These are phyloP conservation scores for Dactylonectria estremocensis DNA, from an alignment of 2,329 filamentous ascomycete species.

Conservation along the genomic window DNA sequence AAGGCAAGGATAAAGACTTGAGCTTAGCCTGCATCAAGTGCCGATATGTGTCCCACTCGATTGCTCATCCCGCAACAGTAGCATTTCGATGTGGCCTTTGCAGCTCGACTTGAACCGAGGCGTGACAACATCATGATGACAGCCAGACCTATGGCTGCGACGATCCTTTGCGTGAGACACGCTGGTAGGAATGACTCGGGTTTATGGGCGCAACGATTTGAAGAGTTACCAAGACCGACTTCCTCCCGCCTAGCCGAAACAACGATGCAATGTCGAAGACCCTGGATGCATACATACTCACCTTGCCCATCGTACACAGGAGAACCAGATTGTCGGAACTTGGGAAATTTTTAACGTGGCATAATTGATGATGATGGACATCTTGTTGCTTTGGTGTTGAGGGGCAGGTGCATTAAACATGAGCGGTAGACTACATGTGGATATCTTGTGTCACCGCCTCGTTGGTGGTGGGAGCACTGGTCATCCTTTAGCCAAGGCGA, in stretches of 20 bases:
- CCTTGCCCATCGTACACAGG: constrained; percentile 21
- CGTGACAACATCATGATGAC: background rate
- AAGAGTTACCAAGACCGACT: background rate
- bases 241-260: background rate
- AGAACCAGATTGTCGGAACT: constrained; percentile 23
- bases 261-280: constrained; percentile 5
- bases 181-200: background rate
- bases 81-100: background rate
- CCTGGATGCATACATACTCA: constrained; percentile 22
- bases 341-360: constrained; percentile 15
- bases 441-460: constrained; percentile 28
- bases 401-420: constrained; percentile 10
- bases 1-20: background rate
- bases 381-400: constrained; percentile 16
- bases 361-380: constrained; percentile 1
- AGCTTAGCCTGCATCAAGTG: background rate
- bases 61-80: background rate
- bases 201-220: background rate
- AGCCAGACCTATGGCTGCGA: background rate
- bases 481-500: background rate
- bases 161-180: too few species aligned
- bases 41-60: background rate
- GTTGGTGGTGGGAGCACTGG: background rate
- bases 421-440: constrained; percentile 3
- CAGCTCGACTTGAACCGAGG: background rate